These are phyloP conservation scores for Backusella australiensis DNA, from an alignment of 192 early-diverging fungal genomes.

Conservation along the genomic window DNA sequence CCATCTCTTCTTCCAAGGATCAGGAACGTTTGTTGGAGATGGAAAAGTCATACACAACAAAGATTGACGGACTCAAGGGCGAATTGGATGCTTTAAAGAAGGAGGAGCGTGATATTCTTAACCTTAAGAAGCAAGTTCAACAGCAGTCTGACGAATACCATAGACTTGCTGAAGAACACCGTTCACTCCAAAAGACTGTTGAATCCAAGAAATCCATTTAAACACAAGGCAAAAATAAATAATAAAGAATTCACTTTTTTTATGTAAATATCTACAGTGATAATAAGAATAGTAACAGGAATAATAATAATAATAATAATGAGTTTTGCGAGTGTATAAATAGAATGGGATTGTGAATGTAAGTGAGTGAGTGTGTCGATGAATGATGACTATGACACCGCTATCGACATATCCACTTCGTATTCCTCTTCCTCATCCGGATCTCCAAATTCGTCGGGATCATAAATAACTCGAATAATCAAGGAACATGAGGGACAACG, in stretches of 20 bases:
- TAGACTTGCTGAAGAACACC: constrained; percentile 24
- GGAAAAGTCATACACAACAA: constrained; percentile 12
- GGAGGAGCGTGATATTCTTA: constrained; percentile 28
- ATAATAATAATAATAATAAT: neutral
- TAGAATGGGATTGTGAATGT: neutral
- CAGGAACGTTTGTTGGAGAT: constrained; percentile 15
- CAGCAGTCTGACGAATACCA: constrained; percentile 27
- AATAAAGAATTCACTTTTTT: constrained; percentile 6
- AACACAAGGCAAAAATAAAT: neutral
- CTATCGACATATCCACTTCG: constrained; percentile 31
- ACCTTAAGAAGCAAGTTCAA: constrained; percentile 25
- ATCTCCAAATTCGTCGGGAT: constrained; percentile 65
- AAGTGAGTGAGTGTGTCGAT: neutral
- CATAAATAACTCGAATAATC: constrained; percentile 88
- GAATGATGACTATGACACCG: constrained; percentile 16
- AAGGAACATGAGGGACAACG: constrained; percentile 92
- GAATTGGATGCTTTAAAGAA: constrained; percentile 22
- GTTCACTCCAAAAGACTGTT: constrained; percentile 8
- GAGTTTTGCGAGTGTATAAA: neutral
- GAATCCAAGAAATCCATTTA: neutral
- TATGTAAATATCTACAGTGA: neutral
- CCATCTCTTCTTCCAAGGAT: constrained; percentile 12
- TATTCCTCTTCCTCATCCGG: constrained; percentile 49
- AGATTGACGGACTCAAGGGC: constrained; percentile 12
- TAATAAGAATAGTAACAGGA: neutral